Base-by-base conservation (phyloP, 2,329 filamentous ascomycete genomes). In the Talaromyces funiculosus region DNA sequence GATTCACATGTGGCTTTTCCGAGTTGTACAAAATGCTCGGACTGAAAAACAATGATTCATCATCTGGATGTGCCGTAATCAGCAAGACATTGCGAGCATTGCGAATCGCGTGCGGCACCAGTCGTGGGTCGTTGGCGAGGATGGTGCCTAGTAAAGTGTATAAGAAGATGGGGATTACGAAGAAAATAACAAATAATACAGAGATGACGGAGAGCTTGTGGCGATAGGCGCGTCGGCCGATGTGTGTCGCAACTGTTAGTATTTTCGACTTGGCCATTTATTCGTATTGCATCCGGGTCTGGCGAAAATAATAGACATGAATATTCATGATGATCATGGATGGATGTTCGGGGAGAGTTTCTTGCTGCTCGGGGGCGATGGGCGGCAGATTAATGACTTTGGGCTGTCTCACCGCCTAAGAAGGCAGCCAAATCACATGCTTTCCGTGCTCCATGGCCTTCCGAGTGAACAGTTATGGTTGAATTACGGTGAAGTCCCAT, bases 81-180 rank as follows among this genome's bases (percentile, higher is more conserved):
- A 77, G 66, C 24, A 77, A 61, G 3, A 77, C 62, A 62, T 71
- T 76, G 42, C 69, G 71, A 14, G 74, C 70, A 53, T 63, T 62
- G 12, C 70, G 67, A 18, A 77, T 69, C 43, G 71, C 70, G 0
- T 68, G 64, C 6, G 75, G 74, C 1, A 77, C 68, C 51, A 77
- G 65, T 5, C 74, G 65, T 16, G 73, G 72, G 61, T 76, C 72
- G 35, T 67, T 66, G 18, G 72, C 73, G 9, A 77, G 66, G 5
- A 71, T 20, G 55, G 76, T 77, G 20, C 72, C 75, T 10, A 77
- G 62, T 9, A 73, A 38, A 61, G 73, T 69, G 65, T 76, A 74
- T 38, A 76, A 64, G 10, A 73, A 10, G n/a, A 75, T 49, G 3
- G 73, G 72, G 35, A 69, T 69, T 7, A 61, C 12, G 51, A 63